Evolutionary conservation across 108 stramenopile species (phyloP).

Genomic region (Stephanodiscus minutulus): DNA sequence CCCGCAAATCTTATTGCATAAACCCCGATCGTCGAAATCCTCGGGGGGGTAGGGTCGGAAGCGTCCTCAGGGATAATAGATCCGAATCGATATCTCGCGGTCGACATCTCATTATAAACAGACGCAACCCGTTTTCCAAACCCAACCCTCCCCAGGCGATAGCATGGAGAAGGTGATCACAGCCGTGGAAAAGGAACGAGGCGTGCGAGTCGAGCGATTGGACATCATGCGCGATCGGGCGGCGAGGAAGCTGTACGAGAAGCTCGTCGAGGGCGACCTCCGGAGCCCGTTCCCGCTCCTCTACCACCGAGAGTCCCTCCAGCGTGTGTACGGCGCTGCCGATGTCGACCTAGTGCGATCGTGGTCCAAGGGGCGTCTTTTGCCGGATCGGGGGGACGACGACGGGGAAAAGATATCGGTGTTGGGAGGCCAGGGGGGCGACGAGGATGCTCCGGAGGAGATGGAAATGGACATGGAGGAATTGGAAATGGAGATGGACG

Average conservation of each 20-base stretch:
- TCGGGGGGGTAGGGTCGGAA: too few relatives aligned
- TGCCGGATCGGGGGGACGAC: slow-evolving; percentile 33
- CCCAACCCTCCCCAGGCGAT: slow-evolving; percentile 31
- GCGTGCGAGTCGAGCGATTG: slow-evolving; percentile 66
- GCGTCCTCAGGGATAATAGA: too few relatives aligned
- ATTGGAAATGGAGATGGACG: slow-evolving; percentile 65
- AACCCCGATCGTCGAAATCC: neutral
- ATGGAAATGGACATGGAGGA: slow-evolving; percentile 68
- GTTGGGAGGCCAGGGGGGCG: slow-evolving; percentile 28
- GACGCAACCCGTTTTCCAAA: neutral
- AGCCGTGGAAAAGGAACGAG: slow-evolving; percentile 62
- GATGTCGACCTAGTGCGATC: slow-evolving; percentile 62
- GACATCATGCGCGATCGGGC: slow-evolving; percentile 59
- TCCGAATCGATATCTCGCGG: neutral
- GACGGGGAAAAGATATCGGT: slow-evolving; percentile 33
- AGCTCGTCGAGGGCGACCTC: slow-evolving; percentile 42
- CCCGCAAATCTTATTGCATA: neutral
- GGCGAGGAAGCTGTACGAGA: slow-evolving; percentile 61
- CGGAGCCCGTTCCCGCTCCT: slow-evolving; percentile 59
- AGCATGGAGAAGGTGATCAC: slow-evolving; percentile 66
- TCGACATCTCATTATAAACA: neutral
- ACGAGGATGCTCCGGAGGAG: slow-evolving; percentile 17
- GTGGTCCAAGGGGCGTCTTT: slow-evolving; percentile 74
- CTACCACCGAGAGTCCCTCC: slow-evolving; percentile 76
- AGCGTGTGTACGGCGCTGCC: slow-evolving; percentile 45